These are phyloP conservation scores for Harringtonia aguacate DNA, from an alignment of 2,329 filamentous ascomycete genomes.

Conservation along the genomic window DNA sequence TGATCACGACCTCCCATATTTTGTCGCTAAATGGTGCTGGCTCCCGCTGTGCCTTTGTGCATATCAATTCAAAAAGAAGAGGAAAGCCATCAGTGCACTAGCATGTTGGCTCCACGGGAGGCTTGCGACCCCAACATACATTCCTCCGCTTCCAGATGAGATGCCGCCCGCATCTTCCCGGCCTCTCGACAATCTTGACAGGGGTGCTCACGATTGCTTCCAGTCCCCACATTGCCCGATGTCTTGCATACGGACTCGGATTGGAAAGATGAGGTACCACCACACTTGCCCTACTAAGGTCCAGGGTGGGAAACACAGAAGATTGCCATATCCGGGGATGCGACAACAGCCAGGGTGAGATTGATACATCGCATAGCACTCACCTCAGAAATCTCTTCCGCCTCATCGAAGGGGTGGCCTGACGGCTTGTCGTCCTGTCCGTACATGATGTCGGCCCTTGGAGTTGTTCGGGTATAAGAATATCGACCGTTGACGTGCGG, in stretches of 20 bases:
- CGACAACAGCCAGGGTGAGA: no score
- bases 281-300: no score
- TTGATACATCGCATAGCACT: background rate
- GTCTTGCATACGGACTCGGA: background rate
- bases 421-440: background rate
- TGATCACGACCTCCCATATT: background rate
- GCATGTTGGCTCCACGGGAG: no score
- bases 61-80: no score
- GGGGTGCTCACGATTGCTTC: no score
- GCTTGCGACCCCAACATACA: no score
- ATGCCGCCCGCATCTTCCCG: no score
- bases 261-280: background rate
- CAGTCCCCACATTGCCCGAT: background rate
- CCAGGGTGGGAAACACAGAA: background rate
- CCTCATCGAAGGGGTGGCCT: background rate
- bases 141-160: no score
- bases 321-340: background rate
- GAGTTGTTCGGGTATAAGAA: background rate
- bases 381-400: constrained; percentile 1
- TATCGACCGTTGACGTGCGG: no score
- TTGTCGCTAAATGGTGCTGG: no score
- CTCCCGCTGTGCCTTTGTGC: background rate
- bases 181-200: no score
- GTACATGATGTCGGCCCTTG: background rate
- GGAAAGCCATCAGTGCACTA: no score